Conservation (phyloP, 768 basidiomycete species). For the Tricholoma hemisulphureum region DNA sequence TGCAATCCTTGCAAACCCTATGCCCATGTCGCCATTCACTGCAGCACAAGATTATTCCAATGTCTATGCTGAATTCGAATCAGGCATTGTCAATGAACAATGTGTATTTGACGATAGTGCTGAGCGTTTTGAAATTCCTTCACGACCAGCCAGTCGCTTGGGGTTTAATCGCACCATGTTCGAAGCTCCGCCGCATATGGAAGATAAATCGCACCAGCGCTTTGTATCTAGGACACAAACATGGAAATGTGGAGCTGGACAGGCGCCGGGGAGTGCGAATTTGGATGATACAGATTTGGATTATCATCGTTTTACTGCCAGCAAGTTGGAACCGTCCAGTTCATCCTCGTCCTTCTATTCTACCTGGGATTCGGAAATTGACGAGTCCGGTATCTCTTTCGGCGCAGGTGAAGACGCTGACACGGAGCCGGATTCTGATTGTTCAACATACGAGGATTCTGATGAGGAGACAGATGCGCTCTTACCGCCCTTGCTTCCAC, state of each 20-base stretch:
- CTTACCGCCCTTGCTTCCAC: slow-evolving; percentile 12
- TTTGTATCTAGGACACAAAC: slow-evolving; percentile 6
- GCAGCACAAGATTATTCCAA: not conserved
- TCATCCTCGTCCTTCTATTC: not conserved
- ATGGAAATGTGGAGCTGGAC: slow-evolving; percentile 11
- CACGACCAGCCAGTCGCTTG: slow-evolving; percentile 49
- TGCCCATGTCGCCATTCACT: not conserved
- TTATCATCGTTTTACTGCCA: slow-evolving; percentile 6
- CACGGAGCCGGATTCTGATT: slow-evolving; percentile 23
- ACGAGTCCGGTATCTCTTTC: slow-evolving; percentile 13
- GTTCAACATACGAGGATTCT: slow-evolving; percentile 20
- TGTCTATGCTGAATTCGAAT: slow-evolving; percentile 11
- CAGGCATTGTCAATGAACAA: slow-evolving; percentile 23
- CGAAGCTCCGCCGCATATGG: slow-evolving; percentile 5
- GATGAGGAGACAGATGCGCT: slow-evolving; percentile 18
- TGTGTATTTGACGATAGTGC: slow-evolving; percentile 3
- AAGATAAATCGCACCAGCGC: slow-evolving; percentile 2
- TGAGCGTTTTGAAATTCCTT: slow-evolving; percentile 30
- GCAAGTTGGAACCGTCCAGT: slow-evolving; percentile 1
- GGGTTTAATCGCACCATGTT: slow-evolving; percentile 36
- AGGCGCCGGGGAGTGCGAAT: not conserved
- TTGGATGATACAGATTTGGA: slow-evolving; percentile 16
- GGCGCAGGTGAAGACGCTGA: slow-evolving; percentile 21
- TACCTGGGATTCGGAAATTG: slow-evolving; percentile 3
- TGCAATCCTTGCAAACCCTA: not conserved